These are phyloP conservation scores for Pyrenochaeta sp. DNA, from an alignment of 2,329 filamentous ascomycete genomes.

Conservation along the genomic window DNA sequence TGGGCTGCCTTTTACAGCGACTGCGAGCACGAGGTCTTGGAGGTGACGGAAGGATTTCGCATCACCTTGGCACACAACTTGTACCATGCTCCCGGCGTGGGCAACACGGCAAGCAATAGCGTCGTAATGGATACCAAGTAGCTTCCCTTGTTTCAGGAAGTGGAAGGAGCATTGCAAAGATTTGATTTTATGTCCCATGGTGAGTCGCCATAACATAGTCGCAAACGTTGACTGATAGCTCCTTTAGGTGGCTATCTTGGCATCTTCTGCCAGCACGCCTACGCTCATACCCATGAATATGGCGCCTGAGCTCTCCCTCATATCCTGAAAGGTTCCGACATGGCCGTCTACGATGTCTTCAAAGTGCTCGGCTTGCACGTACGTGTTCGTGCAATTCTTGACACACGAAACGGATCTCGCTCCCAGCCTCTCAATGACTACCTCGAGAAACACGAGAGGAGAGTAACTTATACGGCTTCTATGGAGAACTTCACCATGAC, in stretches of 20 bases:
- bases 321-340: constrained; percentile 58
- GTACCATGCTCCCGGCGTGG: constrained; percentile 39
- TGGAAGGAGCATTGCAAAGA: constrained; percentile 42
- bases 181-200: constrained; percentile 51
- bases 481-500: not conserved
- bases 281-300: constrained; percentile 52
- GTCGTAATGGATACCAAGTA: constrained; percentile 41
- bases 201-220: constrained; percentile 21
- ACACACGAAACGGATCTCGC: not conserved
- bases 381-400: constrained; percentile 41
- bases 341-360: constrained; percentile 52
- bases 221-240: not conserved
- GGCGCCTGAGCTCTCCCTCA: constrained; percentile 41
- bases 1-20: constrained; percentile 65
- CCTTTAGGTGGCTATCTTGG: constrained; percentile 55
- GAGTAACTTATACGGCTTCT: not conserved
- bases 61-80: constrained; percentile 67
- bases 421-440: not conserved
- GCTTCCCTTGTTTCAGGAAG: constrained; percentile 48
- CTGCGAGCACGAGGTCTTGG: constrained; percentile 62
- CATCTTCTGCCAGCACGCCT: constrained; percentile 58
- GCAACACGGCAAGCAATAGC: constrained; percentile 30
- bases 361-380: constrained; percentile 42
- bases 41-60: constrained; percentile 61
- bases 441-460: not conserved